Evolutionary conservation across 116 monocot species (phyloP).

Genomic region (Iris pallida): DNA sequence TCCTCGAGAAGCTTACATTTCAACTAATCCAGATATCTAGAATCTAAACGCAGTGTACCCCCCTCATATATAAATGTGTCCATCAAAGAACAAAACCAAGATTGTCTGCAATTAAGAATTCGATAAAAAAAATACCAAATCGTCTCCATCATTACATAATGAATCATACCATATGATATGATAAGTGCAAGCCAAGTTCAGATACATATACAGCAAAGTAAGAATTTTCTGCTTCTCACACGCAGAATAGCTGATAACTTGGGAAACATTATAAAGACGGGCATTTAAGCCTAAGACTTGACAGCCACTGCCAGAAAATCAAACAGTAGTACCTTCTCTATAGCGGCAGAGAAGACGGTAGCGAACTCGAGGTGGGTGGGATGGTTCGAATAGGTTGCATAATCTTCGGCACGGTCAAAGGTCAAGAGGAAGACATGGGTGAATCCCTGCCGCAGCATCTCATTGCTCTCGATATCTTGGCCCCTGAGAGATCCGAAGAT

Average conservation of each 20-base stretch:
- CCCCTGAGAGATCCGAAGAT: constrained; percentile 25
- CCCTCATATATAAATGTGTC: too few species aligned
- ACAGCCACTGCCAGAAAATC: constrained; percentile 12
- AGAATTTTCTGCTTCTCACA: too few species aligned
- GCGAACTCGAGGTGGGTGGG: constrained; percentile 30
- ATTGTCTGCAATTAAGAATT: too few species aligned
- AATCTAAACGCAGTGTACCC: too few species aligned
- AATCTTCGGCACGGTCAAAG: constrained; percentile 30
- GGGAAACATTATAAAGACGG: neutral
- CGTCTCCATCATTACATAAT: too few species aligned
- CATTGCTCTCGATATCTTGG: constrained; percentile 20
- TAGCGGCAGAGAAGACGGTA: constrained; percentile 19
- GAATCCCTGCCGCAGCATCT: constrained; percentile 45
- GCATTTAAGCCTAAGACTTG: constrained; percentile 17
- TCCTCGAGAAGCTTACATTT: too few species aligned
- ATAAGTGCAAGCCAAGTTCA: too few species aligned
- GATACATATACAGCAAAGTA: too few species aligned
- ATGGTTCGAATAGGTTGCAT: constrained; percentile 30
- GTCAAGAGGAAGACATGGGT: constrained; percentile 42
- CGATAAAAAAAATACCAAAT: too few species aligned
- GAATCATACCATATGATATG: too few species aligned
- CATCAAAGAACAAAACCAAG: too few species aligned
- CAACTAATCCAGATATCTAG: too few species aligned
- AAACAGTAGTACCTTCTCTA: constrained; percentile 30
- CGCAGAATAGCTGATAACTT: neutral